phyloP scores from a whole-genome alignment of 164 flowering plant species.

The Taxillus chinensis region DNA sequence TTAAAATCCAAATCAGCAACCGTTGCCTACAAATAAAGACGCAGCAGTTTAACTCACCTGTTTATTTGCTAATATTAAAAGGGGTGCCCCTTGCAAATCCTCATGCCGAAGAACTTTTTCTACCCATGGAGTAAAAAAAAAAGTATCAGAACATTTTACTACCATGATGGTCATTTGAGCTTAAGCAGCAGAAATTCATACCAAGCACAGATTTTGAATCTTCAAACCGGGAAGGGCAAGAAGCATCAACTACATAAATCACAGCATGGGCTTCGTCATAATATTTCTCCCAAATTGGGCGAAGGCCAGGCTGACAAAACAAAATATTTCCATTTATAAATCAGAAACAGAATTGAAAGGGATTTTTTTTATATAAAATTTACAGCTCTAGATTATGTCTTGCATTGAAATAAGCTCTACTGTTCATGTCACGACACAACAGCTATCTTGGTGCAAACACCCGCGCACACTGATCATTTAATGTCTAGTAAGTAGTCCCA shows the following conservation, averaged over 20 bases:
- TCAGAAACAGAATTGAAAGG: background rate
- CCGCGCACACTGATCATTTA: too few relatives aligned
- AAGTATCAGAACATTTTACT: constrained; percentile 4
- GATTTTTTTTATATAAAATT: background rate
- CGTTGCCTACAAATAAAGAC: background rate
- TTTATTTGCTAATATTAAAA: constrained; percentile 85
- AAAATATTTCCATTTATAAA: constrained; percentile 6
- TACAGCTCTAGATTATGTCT: background rate
- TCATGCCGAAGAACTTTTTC: constrained; percentile 86
- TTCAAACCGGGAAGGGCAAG: constrained; percentile 87
- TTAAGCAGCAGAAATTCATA: constrained; percentile 17
- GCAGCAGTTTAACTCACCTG: constrained; percentile 40
- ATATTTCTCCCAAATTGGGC: constrained; percentile 98
- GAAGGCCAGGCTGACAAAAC: constrained; percentile 69
- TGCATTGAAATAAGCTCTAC: too few relatives aligned
- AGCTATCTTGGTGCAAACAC: too few relatives aligned
- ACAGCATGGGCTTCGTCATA: constrained; percentile 99
- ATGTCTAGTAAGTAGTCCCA: too few relatives aligned
- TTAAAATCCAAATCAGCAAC: too few relatives aligned
- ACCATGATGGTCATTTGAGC: background rate
- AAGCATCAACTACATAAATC: constrained; percentile 84
- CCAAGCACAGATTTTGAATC: constrained; percentile 97
- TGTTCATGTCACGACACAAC: too few relatives aligned
- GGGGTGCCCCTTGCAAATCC: constrained; percentile 93
- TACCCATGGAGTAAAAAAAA: constrained; percentile 19